These are phyloP conservation scores for Pseudogymnoascus sp. DNA, from an alignment of 2,329 filamentous ascomycete genomes.

Conservation along the genomic window DNA sequence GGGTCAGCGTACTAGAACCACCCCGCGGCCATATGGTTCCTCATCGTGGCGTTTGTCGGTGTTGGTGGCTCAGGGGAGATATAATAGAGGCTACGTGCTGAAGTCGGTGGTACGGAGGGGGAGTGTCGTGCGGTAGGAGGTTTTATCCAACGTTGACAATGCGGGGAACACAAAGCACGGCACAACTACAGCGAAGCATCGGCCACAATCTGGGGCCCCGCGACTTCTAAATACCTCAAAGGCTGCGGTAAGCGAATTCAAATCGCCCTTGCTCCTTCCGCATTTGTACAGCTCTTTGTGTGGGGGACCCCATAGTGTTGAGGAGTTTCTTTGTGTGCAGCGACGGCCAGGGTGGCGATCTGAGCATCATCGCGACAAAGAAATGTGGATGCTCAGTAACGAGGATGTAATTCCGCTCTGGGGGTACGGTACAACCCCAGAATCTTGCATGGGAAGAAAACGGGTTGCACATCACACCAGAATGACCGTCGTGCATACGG, in stretches of 20 bases:
- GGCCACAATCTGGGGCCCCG: background rate
- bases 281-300: background rate
- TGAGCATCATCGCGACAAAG: background rate
- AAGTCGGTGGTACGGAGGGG: background rate
- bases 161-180: background rate
- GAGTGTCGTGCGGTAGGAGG: background rate
- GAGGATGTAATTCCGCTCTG: background rate
- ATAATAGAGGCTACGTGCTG: background rate
- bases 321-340: background rate
- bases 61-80: background rate
- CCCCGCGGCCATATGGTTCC: conserved; percentile 1
- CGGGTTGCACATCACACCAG: background rate
- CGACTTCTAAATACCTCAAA: background rate
- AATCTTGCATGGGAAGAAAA: background rate
- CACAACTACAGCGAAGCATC: background rate
- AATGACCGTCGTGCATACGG: background rate
- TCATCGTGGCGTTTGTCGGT: background rate
- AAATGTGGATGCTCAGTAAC: background rate
- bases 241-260: background rate
- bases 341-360: background rate
- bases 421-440: background rate
- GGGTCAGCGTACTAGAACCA: background rate
- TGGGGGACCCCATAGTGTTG: background rate
- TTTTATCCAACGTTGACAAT: background rate
- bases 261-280: background rate